Conservation (phyloP, 345 rosid genomes). For the Salix dunnii region DNA sequence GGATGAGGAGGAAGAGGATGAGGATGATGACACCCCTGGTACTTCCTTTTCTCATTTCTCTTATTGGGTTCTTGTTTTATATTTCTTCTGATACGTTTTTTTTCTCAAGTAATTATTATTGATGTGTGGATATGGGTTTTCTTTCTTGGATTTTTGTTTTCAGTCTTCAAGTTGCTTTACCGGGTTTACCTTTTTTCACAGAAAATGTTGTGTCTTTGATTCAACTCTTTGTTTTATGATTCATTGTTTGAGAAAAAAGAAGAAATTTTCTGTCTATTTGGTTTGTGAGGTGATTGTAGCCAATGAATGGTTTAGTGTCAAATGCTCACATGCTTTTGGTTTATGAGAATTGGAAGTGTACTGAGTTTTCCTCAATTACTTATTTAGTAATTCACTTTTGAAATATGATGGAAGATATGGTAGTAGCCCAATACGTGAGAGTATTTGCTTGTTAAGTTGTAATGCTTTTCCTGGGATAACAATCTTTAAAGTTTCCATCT, state of each 20-base stretch:
- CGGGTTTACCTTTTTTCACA: background rate
- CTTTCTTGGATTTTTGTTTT: background rate
- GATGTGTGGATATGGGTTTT: constrained; percentile 1
- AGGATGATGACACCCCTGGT: constrained; percentile 63
- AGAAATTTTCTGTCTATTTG: background rate
- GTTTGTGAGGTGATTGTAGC: background rate
- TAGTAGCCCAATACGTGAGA: background rate
- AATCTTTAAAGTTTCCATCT: background rate
- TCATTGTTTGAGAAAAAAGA: background rate
- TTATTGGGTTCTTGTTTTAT: background rate
- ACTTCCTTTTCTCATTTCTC: background rate
- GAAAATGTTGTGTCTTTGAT: background rate
- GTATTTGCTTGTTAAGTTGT: background rate
- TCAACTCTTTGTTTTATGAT: background rate
- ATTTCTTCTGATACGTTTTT: background rate
- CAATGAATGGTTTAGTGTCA: background rate
- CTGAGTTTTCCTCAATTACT: background rate
- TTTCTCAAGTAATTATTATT: background rate
- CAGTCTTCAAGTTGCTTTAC: background rate
- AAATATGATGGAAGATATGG: background rate
- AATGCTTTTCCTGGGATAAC: background rate
- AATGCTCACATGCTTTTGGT: no score
- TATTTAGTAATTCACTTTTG: background rate
- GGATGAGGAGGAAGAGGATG: constrained; percentile 65
- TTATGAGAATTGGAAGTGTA: background rate